A percentile compares a stretch with the other conserved stretches of the same genome.
phyloP scores from a whole-genome alignment of 371 early-diverging fungal species.

The Mucor plumbeus region DNA sequence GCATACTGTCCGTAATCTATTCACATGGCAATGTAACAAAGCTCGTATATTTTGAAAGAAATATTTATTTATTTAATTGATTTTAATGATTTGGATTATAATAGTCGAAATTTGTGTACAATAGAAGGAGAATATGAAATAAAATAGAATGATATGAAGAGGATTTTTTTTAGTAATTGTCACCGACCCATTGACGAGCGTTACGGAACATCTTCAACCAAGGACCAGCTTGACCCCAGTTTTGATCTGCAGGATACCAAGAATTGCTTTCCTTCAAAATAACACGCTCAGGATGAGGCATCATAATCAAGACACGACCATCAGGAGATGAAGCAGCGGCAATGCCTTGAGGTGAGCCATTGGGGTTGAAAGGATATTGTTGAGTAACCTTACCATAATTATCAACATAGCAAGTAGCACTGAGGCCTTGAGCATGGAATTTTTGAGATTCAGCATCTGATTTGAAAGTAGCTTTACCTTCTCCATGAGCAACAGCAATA shows the following conservation, averaged over 20 bases:
- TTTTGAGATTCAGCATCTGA: conserved; percentile 40
- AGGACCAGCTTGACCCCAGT: conserved; percentile 82
- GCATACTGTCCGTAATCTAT: no score
- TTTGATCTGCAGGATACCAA: conserved; percentile 74
- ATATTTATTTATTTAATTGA: no score
- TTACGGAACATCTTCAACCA: conserved; percentile 87
- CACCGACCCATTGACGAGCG: conserved; percentile 80
- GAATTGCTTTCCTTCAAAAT: conserved; percentile 85
- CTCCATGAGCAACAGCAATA: conserved; percentile 96
- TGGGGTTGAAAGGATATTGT: conserved; percentile 94
- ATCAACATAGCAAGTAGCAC: conserved; percentile 82
- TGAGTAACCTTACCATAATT: conserved; percentile 77
- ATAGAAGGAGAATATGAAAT: neutral
- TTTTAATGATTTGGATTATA: neutral
- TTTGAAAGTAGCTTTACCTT: conserved; percentile 89
- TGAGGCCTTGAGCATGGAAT: conserved; percentile 56
- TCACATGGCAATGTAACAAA: no score
- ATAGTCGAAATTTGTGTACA: neutral
- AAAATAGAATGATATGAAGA: neutral
- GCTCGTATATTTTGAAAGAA: no score
- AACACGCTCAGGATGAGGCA: conserved; percentile 98
- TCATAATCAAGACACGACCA: conserved; percentile 91
- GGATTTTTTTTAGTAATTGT: conserved; percentile 30
- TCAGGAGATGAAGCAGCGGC: conserved; percentile 83
- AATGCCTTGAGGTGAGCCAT: conserved; percentile 88